Evolutionary conservation across 768 basidiomycete genomes (phyloP), one percentile per base, ranked within the genome.

Genomic region (Guyanaporus albipodus): DNA sequence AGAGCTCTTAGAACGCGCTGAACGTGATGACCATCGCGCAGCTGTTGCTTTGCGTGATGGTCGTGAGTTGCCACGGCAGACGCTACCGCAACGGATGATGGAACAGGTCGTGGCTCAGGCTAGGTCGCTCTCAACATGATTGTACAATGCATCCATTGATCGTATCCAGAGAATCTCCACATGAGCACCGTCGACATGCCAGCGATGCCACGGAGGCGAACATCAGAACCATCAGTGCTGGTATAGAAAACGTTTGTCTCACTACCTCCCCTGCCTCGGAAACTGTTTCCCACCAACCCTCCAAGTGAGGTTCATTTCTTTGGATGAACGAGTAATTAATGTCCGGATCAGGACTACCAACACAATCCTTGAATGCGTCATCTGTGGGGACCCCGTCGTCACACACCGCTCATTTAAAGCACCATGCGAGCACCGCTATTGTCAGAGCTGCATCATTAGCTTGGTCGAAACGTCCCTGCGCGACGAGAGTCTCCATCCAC

Each of bases 401-500:
- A 24, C 45, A 4, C 22, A 44, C 10, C 54, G 56, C 6, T 60
- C 64, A 3, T 66, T 76, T n/a, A 54, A 51, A 14, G 70, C 73
- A 1, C 63, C 73, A 2, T 81, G 80, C 55, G 53, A 56, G 1
- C 76, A 82, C 52, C 45, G 58, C 37, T 76, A 82, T 48, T 80
- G 78, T 60, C 52, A 50, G 15, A 58, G 43, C n/a, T 82, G 79
- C 46, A 34, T 78, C 27, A 42, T 53, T 1, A 60, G 63, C 26
- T 70, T 80, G 27, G 72, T 74, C 15, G 56, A 69, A 37, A 46
- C 70, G 0, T 71, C 73, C 18, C 67, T 69, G 10, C 65, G 61
- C 4, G 80, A 82, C 51, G 80, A 82, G 49, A 66, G 73, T 0
- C 69, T 80, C 4, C 72, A 71, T 45, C 79, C 80, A 0, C 66